Evolutionary conservation across 208 protist species (phyloP).

Genomic region (Leishmania lainsoni): DNA sequence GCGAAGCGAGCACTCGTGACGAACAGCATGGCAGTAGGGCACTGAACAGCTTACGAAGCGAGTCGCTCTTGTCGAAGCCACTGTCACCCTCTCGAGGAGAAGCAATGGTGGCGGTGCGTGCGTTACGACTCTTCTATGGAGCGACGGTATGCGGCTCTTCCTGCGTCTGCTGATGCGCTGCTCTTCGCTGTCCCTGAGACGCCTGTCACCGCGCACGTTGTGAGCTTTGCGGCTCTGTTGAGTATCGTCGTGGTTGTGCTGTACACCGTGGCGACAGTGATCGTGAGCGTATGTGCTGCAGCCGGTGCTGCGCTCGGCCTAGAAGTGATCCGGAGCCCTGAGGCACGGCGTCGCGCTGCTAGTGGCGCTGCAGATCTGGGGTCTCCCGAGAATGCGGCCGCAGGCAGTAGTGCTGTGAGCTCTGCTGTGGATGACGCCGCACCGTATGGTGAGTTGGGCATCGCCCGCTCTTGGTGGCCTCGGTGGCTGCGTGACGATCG

Average conservation of each 20-base stretch:
- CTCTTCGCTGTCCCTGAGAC: slow-evolving; percentile 62
- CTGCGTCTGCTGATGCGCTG: slow-evolving; percentile 42
- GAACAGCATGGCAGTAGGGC: neutral
- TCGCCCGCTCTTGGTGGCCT: neutral
- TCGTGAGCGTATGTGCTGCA: slow-evolving; percentile 31
- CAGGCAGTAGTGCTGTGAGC: neutral
- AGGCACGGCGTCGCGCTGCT: slow-evolving; percentile 25
- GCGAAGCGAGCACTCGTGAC: neutral
- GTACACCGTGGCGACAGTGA: slow-evolving; percentile 44
- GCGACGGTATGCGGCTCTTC: slow-evolving; percentile 42
- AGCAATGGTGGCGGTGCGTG: slow-evolving; percentile 3
- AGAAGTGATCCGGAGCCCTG: slow-evolving; percentile 17
- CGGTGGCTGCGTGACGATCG: neutral
- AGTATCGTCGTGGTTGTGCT: slow-evolving; percentile 18
- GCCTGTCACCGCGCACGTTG: slow-evolving; percentile 36
- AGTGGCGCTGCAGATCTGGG: neutral
- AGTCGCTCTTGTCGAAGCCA: neutral
- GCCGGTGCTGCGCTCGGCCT: slow-evolving; percentile 40
- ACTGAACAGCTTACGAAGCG: neutral
- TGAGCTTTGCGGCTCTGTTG: slow-evolving; percentile 32
- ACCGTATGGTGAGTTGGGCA: neutral
- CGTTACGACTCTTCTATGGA: slow-evolving; percentile 29
- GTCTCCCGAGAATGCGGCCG: neutral
- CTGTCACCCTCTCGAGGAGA: neutral
- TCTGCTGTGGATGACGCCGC: neutral